Base-by-base conservation (phyloP, 768 basidiomycete genomes). In the Boletus rex-veris region DNA sequence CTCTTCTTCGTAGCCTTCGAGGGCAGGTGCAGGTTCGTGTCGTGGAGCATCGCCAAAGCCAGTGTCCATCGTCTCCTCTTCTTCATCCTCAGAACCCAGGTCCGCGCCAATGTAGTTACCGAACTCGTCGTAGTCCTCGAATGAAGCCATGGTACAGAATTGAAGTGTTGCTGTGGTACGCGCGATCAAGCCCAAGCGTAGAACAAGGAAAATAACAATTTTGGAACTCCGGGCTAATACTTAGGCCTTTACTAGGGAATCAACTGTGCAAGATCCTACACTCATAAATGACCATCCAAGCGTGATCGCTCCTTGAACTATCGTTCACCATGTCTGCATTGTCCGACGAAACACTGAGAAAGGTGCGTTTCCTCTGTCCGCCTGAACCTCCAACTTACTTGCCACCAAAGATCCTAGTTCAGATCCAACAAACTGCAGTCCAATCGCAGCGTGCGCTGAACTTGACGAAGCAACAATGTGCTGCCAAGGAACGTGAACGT, bases 71-170 rank as follows among this genome's bases (percentile, higher is more conserved):
- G 78, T 63, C 51, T 81, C 82, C 53, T 82, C 86, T 59, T 67
- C 68, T 47, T 82, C 86, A 63, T 68, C 69, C 41, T 96, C 94
- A 33, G 93, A 96, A 63, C 90, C 92, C 45, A 96, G 76, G 76
- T 96, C 95, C 24, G 85, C 92, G 56, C 94, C 95, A 68, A 98
- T 95, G 73, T 98, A 97, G 79, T 97, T 98, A 61, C 94, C 95
- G 67, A 96, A 96, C 75, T 98, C 90, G 64, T 92, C 90, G 64
- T 92, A 92, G 69, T 92, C 90, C 61, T 91, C 79, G 54, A 81
- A 74, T 28, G 82, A 83, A 38, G 77, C 80, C 82, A 83, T 83
- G 44, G 49, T 58, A 36, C 36, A 48, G 30, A 45, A 49, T 9
- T 49, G 45, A 38, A 33, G 42, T 15, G 49, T 21, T 24, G 48